phyloP scores from a whole-genome alignment of 2,329 filamentous ascomycete species.

The Elsinoe australis region DNA sequence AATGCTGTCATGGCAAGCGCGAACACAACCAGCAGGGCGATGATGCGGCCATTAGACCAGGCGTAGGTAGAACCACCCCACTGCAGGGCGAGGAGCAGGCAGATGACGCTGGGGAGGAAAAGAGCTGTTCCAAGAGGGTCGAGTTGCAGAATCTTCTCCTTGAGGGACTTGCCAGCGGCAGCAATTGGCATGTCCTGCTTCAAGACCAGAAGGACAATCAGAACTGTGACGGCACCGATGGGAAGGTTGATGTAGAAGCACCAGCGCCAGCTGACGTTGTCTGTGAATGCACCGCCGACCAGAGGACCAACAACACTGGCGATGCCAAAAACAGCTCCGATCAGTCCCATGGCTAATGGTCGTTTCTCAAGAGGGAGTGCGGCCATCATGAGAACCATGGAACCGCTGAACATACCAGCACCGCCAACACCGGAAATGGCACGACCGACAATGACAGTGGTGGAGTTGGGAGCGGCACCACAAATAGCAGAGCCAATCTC shows the following conservation, averaged over 20 bases:
- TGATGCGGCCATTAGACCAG: constrained; percentile 36
- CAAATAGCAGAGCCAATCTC: constrained; percentile 47
- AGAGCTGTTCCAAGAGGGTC: constrained; percentile 41
- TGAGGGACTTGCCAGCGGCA: background rate
- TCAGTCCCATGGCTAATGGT: constrained; percentile 43
- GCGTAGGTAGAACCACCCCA: constrained; percentile 39
- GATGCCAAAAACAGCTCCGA: constrained; percentile 40
- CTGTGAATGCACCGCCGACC: constrained; percentile 34
- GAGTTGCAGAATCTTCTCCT: constrained; percentile 37
- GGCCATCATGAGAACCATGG: constrained; percentile 40
- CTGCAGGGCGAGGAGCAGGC: constrained; percentile 39
- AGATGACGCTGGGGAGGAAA: constrained; percentile 36
- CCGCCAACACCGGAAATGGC: constrained; percentile 45
- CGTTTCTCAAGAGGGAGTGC: constrained; percentile 40
- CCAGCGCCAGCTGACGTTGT: constrained; percentile 41
- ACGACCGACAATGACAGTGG: constrained; percentile 45
- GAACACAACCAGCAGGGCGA: constrained; percentile 39
- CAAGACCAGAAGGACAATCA: constrained; percentile 18
- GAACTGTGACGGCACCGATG: constrained; percentile 38
- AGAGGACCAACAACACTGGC: constrained; percentile 43
- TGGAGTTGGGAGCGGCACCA: constrained; percentile 44
- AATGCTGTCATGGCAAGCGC: constrained; percentile 37
- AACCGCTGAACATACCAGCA: constrained; percentile 45
- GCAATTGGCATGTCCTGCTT: constrained; percentile 13
- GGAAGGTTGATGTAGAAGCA: constrained; percentile 50